A percentile compares a stretch with the other conserved stretches of the same genome.
These are phyloP conservation scores for Datisca glomerata DNA, from an alignment of 306 rosid species.

Conservation along the genomic window DNA sequence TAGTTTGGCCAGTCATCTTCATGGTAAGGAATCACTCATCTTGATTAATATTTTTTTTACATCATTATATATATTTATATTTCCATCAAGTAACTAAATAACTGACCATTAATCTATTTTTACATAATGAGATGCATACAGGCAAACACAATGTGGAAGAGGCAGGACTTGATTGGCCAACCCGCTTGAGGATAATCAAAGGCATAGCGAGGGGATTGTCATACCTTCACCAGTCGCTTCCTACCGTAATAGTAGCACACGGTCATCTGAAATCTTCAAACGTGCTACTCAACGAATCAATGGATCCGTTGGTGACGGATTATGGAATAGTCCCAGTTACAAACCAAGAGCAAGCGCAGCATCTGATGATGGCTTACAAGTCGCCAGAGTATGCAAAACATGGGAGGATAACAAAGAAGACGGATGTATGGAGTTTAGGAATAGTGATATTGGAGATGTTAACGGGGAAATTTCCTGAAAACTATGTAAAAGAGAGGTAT, in stretches of 20 bases:
- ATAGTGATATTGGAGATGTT: slow-evolving; percentile 69
- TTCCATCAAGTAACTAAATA: no score
- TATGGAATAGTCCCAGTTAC: slow-evolving; percentile 50
- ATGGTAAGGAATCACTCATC: no score
- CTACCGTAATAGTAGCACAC: slow-evolving; percentile 56
- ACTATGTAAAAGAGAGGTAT: slow-evolving; percentile 43
- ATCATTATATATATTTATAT: no score
- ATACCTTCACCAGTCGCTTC: slow-evolving; percentile 45
- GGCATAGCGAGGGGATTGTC: slow-evolving; percentile 62
- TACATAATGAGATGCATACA: no score
- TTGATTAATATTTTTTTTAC: no score
- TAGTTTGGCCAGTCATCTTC: slow-evolving; percentile 78
- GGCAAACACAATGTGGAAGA: slow-evolving; percentile 48
- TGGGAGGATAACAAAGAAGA: slow-evolving; percentile 70
- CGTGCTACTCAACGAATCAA: slow-evolving; percentile 46
- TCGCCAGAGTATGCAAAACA: slow-evolving; percentile 73
- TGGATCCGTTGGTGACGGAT: slow-evolving; percentile 63
- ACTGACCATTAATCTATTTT: no score
- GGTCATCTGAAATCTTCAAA: slow-evolving; percentile 95
- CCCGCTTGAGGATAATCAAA: slow-evolving; percentile 67
- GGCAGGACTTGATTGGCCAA: slow-evolving; percentile 62
- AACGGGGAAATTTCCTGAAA: slow-evolving; percentile 80
- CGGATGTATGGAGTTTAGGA: slow-evolving; percentile 82
- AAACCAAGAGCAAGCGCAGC: slow-evolving; percentile 54
- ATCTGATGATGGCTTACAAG: slow-evolving; percentile 78